Evolutionary conservation across 345 rosid species (phyloP).

Genomic region (Syzygium aqueum): DNA sequence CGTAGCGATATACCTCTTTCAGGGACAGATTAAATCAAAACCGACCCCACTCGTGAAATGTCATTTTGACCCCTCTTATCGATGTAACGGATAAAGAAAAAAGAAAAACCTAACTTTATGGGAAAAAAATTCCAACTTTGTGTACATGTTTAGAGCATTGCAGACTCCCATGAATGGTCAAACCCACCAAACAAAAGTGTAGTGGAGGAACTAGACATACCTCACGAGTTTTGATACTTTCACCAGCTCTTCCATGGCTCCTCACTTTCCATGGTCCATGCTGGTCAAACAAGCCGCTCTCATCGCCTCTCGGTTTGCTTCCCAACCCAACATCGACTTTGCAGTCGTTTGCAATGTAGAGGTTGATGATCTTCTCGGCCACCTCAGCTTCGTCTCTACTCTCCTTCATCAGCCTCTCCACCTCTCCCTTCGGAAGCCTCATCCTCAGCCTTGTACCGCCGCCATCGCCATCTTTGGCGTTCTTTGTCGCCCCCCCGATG

Average conservation of each 20-base stretch:
- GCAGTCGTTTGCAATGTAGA: slow-evolving; percentile 24
- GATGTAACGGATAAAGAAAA: not conserved
- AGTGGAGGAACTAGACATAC: slow-evolving; percentile 17
- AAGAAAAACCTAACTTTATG: not conserved
- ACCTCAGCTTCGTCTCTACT: slow-evolving; percentile 49
- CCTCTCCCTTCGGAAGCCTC: slow-evolving; percentile 58
- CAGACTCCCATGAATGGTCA: not conserved
- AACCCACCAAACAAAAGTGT: not conserved
- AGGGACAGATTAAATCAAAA: not conserved
- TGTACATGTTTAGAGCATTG: not conserved
- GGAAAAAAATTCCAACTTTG: not conserved
- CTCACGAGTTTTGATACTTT: slow-evolving; percentile 38
- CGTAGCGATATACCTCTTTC: not conserved
- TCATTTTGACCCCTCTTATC: not conserved
- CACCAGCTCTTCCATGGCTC: slow-evolving; percentile 10
- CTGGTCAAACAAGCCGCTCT: not conserved
- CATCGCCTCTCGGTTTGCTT: not conserved
- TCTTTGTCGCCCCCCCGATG: not conserved
- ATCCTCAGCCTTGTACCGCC: slow-evolving; percentile 39
- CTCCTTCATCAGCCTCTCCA: slow-evolving; percentile 60
- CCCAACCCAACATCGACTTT: not conserved
- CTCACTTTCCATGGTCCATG: slow-evolving; percentile 5
- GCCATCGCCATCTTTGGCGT: not conserved
- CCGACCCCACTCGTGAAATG: not conserved
- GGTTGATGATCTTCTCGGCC: slow-evolving; percentile 57